Base-by-base conservation (phyloP, 371 early-diverging fungal species). In the Lichtheimia hyalospora region DNA sequence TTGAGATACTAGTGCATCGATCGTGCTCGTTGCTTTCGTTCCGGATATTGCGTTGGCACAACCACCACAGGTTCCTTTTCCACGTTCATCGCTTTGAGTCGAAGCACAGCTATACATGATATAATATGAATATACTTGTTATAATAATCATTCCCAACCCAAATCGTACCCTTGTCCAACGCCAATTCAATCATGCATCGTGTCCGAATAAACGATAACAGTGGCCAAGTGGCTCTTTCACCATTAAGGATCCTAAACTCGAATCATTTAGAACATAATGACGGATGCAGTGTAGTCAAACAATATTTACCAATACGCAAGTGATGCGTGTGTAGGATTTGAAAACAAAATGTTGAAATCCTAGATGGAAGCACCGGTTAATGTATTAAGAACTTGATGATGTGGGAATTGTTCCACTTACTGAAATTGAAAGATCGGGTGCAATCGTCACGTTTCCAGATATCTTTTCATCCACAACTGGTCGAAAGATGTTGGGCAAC, bases 221-320 rank as follows among this genome's bases (percentile, higher is more conserved):
- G 73, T 5, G 92, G 95, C 93, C 93, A 94, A 1, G 93, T 92
- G 0, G 92, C 87, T 52, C 84, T 82, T 63, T 92, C 90, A 24
- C 95, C 95, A 64, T 92, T 91, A 13, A 78, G 54, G 49, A 92
- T 86, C 93, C 78, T 77, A 7, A 23, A 24, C 14, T 39, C 23
- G n/a, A 46, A 43, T 34, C 10, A 25, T 24, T 48, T 12, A 48
- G 50, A 27, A 58, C 4, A 18, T 4, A 20, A n/a, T 20, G 3
- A 6, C 16, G 18, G 16, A 15, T 41, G 5, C 43, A 25, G 20
- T 13, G 25, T 23, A 13, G 24, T 23, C 15, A 16, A n/a, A 34
- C 5, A 5, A 13, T 10, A 21, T 53, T 51, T 70, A 74, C 78
- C 93, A 92, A 64, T 92, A 89, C 44, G 84, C 84, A 28, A 92